Evolutionary conservation across 2,329 filamentous ascomycete genomes (phyloP).

Genomic region (Colletotrichum orchidophilum): DNA sequence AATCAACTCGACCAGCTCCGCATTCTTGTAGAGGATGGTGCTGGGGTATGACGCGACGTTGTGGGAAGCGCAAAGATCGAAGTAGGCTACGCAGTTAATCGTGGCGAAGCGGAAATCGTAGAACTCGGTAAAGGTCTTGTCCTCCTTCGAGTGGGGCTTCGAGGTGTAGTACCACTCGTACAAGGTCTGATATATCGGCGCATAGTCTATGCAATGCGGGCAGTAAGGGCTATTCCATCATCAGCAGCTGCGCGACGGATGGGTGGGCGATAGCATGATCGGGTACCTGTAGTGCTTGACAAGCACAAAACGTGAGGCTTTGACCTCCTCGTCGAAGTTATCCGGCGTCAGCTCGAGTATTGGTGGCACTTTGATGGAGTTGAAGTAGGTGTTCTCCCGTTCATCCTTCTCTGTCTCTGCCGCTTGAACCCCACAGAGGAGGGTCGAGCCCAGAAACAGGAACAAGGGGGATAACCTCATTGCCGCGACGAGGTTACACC

Average conservation of each 20-base stretch:
- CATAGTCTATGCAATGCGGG: conserved; percentile 80
- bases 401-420: conserved; percentile 49
- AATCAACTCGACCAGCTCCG: conserved; percentile 70
- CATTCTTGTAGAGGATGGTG: conserved; percentile 83
- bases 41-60: conserved; percentile 78
- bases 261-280: background rate
- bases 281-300: conserved; percentile 75
- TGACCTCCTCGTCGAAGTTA: conserved; percentile 66
- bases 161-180: conserved; percentile 97
- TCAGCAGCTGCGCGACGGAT: conserved; percentile 9
- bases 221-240: conserved; percentile 61
- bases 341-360: conserved; percentile 67
- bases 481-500: conserved; percentile 35
- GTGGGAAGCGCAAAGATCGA: conserved; percentile 78
- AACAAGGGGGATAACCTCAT: conserved; percentile 58
- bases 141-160: conserved; percentile 67
- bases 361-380: conserved; percentile 72
- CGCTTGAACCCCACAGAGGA: conserved; percentile 51
- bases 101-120: conserved; percentile 91
- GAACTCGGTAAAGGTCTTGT: conserved; percentile 76
- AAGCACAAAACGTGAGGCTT: conserved; percentile 61
- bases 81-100: conserved; percentile 86
- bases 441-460: conserved; percentile 57
- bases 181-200: conserved; percentile 87
- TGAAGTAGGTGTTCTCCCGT: conserved; percentile 65